Percentiles rank a stretch among this genome's conserved stretches.
These are phyloP conservation scores for Dactylellina cionopaga DNA, from an alignment of 2,329 filamentous ascomycete species.

Conservation along the genomic window DNA sequence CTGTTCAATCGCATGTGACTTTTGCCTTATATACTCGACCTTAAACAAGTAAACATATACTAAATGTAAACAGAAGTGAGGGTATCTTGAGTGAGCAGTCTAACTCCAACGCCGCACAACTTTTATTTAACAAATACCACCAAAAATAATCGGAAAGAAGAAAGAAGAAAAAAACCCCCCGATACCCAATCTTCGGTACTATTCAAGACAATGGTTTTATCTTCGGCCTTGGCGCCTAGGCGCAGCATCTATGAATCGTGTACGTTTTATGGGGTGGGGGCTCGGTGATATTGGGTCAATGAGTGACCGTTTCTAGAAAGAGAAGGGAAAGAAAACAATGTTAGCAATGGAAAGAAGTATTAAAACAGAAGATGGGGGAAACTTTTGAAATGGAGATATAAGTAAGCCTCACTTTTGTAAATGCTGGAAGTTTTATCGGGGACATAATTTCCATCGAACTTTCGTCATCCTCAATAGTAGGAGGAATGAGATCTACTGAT, in stretches of 20 bases:
- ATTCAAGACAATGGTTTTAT: too few species aligned
- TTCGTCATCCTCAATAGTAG: slow-evolving; percentile 26
- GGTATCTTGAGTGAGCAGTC: slow-evolving; percentile 2
- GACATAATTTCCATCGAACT: slow-evolving; percentile 48
- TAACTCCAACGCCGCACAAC: neutral
- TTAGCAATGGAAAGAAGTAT: neutral
- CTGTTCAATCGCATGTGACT: too few species aligned
- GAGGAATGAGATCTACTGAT: slow-evolving; percentile 30
- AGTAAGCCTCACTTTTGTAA: slow-evolving; percentile 16
- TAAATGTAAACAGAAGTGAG: too few species aligned
- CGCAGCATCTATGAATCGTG: slow-evolving; percentile 30
- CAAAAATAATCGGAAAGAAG: neutral
- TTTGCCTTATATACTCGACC: too few species aligned
- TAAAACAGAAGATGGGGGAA: neutral
- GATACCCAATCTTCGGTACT: too few species aligned
- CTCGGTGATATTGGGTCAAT: slow-evolving; percentile 22
- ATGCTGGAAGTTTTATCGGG: slow-evolving; percentile 39
- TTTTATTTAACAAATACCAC: neutral
- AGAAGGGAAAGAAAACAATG: neutral
- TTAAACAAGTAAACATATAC: too few species aligned
- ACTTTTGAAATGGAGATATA: neutral
- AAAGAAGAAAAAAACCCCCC: neutral
- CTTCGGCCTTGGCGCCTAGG: slow-evolving; percentile 16
- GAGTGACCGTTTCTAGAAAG: slow-evolving; percentile 28
- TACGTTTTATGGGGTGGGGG: slow-evolving; percentile 29